These are phyloP conservation scores for Candida maesae DNA, from an alignment of 805 yeast genomes.

Conservation along the genomic window DNA sequence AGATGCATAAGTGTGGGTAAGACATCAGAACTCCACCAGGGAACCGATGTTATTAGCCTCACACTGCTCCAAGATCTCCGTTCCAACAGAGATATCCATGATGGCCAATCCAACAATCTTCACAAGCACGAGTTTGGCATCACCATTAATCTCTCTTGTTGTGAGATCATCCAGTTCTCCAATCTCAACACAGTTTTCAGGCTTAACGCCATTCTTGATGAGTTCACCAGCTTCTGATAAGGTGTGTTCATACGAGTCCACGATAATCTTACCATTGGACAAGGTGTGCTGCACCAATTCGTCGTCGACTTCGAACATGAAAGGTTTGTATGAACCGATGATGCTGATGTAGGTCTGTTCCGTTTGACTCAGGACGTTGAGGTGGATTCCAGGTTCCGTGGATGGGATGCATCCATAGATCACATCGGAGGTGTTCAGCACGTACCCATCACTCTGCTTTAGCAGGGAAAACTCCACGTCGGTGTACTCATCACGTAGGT, in stretches of 20 bases:
- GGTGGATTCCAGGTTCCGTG: constrained; percentile 42
- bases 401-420: constrained; percentile 62
- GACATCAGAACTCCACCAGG: constrained; percentile 21
- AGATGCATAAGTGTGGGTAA: no score
- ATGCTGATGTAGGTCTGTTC: constrained; percentile 45
- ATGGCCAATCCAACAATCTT: constrained; percentile 62
- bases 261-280: constrained; percentile 42
- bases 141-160: constrained; percentile 8
- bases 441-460: constrained; percentile 21
- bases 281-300: constrained; percentile 35
- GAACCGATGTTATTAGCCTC: constrained; percentile 28
- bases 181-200: constrained; percentile 42
- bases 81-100: constrained; percentile 58
- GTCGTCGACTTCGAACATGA: constrained; percentile 59
- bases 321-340: constrained; percentile 66
- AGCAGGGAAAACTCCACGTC: constrained; percentile 25
- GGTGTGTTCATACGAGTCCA: constrained; percentile 57
- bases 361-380: constrained; percentile 28
- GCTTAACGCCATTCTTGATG: constrained; percentile 40
- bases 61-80: constrained; percentile 34
- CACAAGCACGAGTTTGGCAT: constrained; percentile 37
- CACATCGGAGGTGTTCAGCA: constrained; percentile 39
- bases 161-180: constrained; percentile 33
- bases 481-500: constrained; percentile 30
- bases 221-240: constrained; percentile 64